These are phyloP conservation scores for Coccomyxa sp. DNA, from an alignment of 139 green algal species.

Conservation along the genomic window DNA sequence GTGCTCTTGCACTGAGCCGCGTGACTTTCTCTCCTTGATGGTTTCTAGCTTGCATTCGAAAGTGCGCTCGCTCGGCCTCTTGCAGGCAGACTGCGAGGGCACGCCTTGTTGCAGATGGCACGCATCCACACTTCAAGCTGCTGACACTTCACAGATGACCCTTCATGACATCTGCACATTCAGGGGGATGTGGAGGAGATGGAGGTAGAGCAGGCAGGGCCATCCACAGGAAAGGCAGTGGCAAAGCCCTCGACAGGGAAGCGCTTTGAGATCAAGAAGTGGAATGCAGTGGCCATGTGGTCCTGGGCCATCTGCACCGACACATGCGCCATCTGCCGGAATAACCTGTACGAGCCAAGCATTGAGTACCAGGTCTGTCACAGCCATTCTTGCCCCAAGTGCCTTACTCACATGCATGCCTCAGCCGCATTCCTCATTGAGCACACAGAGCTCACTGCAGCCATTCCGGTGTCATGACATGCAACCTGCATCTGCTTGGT, in stretches of 20 bases:
- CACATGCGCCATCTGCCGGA: slow-evolving; percentile 95
- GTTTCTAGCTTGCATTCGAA: not conserved
- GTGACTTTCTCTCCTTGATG: not conserved
- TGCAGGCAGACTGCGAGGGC: not conserved
- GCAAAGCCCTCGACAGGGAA: slow-evolving; percentile 48
- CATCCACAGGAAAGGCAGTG: slow-evolving; percentile 25
- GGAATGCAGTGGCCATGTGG: slow-evolving; percentile 97
- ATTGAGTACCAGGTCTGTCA: slow-evolving; percentile 98
- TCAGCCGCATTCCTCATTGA: too few relatives aligned
- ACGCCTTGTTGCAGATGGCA: not conserved
- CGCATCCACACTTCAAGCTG: not conserved
- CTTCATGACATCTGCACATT: not conserved
- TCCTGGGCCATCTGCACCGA: slow-evolving; percentile 96
- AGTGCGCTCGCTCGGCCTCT: too few relatives aligned
- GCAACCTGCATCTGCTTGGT: too few relatives aligned
- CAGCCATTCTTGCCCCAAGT: too few relatives aligned
- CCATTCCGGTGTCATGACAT: too few relatives aligned
- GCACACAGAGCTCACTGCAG: too few relatives aligned
- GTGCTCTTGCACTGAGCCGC: not conserved
- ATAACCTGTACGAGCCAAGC: slow-evolving; percentile 97
- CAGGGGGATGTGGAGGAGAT: slow-evolving; percentile 11
- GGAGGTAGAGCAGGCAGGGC: slow-evolving; percentile 14
- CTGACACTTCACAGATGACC: not conserved
- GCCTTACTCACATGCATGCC: too few relatives aligned
- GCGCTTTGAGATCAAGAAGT: slow-evolving; percentile 97